A percentile compares a stretch with the other conserved stretches of the same genome.
Conservation (phyloP, 345 rosid species). For the Gynandropsis gynandra region DNA sequence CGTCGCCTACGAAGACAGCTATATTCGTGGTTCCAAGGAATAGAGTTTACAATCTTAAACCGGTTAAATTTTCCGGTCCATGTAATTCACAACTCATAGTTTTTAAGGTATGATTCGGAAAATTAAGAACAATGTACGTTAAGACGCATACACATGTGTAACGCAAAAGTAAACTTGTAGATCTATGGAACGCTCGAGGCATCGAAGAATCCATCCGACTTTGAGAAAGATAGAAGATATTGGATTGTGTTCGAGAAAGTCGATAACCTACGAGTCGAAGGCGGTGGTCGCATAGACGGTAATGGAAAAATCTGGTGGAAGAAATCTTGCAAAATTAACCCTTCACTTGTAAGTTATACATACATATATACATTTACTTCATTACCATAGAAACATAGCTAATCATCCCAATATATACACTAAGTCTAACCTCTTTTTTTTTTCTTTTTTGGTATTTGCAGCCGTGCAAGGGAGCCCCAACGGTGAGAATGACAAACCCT, state of each 20-base stretch:
- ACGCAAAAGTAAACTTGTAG: constrained; percentile 20
- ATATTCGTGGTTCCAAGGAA: constrained; percentile 43
- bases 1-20: constrained; percentile 33
- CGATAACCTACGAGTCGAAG: constrained; percentile 49
- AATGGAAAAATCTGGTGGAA: constrained; percentile 83
- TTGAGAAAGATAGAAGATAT: constrained; percentile 30
- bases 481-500: constrained; percentile 41
- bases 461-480: constrained; percentile 82
- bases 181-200: constrained; percentile 70
- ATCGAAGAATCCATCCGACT: constrained; percentile 40
- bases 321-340: constrained; percentile 78
- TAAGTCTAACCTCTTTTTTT: too few species aligned
- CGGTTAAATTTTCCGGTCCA: constrained; percentile 70
- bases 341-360: constrained; percentile 39
- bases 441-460: constrained; percentile 24
- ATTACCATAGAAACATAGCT: too few species aligned
- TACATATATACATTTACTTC: neutral
- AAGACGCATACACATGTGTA: neutral
- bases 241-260: constrained; percentile 61
- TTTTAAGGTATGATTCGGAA: constrained; percentile 41
- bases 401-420: too few species aligned
- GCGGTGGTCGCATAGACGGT: constrained; percentile 85
- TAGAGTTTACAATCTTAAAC: constrained; percentile 49
- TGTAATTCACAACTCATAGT: constrained; percentile 49
- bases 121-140: too few species aligned